Percentiles rank a stretch among this genome's conserved stretches.
Evolutionary conservation across 2,329 filamentous ascomycete genomes (phyloP).

Genomic region (Plectosphaerella plurivora): DNA sequence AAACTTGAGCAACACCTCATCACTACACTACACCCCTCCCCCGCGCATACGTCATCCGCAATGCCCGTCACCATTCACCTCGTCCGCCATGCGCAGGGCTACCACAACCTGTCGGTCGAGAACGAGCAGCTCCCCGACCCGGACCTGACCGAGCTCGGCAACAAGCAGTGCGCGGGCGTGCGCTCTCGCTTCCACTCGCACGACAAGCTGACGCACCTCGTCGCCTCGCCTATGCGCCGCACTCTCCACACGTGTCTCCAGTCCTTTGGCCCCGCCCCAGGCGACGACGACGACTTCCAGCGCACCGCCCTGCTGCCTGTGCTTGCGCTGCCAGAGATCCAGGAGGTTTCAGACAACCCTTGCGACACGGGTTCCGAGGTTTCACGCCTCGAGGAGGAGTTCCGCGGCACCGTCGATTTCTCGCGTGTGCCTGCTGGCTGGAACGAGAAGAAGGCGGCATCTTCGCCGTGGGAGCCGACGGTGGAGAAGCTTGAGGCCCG

Average conservation of each 20-base stretch:
- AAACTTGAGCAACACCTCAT: not conserved
- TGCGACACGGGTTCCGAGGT: slow-evolving; percentile 69
- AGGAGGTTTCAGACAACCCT: slow-evolving; percentile 71
- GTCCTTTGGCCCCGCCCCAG: slow-evolving; percentile 51
- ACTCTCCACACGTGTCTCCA: slow-evolving; percentile 75
- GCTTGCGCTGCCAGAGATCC: slow-evolving; percentile 67
- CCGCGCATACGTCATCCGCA: not conserved
- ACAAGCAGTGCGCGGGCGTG: slow-evolving; percentile 67
- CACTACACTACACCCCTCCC: no score
- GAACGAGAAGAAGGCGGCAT: slow-evolving; percentile 57
- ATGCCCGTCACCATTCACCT: slow-evolving; percentile 58
- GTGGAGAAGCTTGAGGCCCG: slow-evolving; percentile 53
- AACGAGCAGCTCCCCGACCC: slow-evolving; percentile 77
- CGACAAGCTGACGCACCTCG: slow-evolving; percentile 60
- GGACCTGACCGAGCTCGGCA: slow-evolving; percentile 69
- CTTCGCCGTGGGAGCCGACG: slow-evolving; percentile 40
- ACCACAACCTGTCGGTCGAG: slow-evolving; percentile 69
- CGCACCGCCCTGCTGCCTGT: slow-evolving; percentile 38
- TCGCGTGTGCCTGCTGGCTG: slow-evolving; percentile 59
- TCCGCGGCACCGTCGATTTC: slow-evolving; percentile 60
- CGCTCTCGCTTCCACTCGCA: slow-evolving; percentile 60
- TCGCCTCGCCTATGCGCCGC: slow-evolving; percentile 75
- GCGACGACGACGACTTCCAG: slow-evolving; percentile 7
- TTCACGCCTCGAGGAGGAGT: slow-evolving; percentile 53
- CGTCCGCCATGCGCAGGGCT: slow-evolving; percentile 72